Percentiles rank a stretch among this genome's conserved stretches.
These are phyloP conservation scores for Pleomassaria siparia DNA, from an alignment of 2,329 filamentous ascomycete species.

Conservation along the genomic window DNA sequence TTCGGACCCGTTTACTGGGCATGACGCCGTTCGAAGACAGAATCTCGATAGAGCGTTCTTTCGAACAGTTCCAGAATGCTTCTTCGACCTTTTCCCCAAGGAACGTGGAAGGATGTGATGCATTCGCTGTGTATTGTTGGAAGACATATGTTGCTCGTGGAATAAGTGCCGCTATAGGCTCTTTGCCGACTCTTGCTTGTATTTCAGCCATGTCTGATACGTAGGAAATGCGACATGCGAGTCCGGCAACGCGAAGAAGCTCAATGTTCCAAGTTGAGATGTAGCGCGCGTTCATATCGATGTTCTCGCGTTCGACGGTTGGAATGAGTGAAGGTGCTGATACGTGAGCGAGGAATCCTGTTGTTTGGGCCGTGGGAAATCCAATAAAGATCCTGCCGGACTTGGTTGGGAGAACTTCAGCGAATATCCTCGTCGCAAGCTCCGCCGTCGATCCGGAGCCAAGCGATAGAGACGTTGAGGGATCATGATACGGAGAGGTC, in stretches of 20 bases:
- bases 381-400: constrained; percentile 95
- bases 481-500: constrained; percentile 87
- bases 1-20: constrained; percentile 78
- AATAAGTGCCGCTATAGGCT: constrained; percentile 63
- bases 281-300: constrained; percentile 93
- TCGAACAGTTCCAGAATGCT: constrained; percentile 92
- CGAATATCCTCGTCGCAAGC: constrained; percentile 76
- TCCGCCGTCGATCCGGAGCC: constrained; percentile 52
- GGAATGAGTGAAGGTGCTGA: constrained; percentile 96
- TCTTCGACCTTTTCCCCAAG: constrained; percentile 89
- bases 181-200: constrained; percentile 61
- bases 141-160: constrained; percentile 80
- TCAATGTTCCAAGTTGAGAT: constrained; percentile 95
- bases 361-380: constrained; percentile 96
- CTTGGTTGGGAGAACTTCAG: constrained; percentile 84
- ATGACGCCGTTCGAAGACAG: constrained; percentile 86
- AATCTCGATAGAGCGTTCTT: constrained; percentile 75
- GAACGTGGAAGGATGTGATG: constrained; percentile 84
- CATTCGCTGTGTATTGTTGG: constrained; percentile 82
- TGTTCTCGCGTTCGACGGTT: constrained; percentile 94
- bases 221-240: constrained; percentile 87
- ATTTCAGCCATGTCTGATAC: constrained; percentile 71
- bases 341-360: constrained; percentile 88
- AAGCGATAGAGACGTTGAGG: constrained; percentile 62
- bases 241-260: constrained; percentile 85